phyloP scores from a whole-genome alignment of 2,329 filamentous ascomycete species.

The Fonsecaea nubica region DNA sequence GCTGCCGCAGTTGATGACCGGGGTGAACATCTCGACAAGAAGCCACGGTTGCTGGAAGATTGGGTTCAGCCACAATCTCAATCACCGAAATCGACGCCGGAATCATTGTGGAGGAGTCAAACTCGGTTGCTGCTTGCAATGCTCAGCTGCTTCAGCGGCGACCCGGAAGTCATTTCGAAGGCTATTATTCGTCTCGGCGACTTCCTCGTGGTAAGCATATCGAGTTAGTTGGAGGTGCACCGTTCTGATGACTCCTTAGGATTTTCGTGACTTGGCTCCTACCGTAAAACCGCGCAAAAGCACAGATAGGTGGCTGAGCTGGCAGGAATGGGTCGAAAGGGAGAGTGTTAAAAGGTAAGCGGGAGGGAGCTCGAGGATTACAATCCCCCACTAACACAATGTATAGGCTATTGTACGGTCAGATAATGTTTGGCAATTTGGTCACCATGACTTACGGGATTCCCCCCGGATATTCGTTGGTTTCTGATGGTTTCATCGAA shows the following conservation, averaged over 20 bases:
- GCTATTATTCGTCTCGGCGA: conserved; percentile 36
- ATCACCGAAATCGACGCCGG: conserved; percentile 13
- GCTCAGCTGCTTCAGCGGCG: conserved; percentile 44
- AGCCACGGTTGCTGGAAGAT: conserved; percentile 30
- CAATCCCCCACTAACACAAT: conserved; percentile 8
- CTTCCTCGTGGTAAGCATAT: conserved; percentile 26
- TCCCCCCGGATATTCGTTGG: conserved; percentile 44
- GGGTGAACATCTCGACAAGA: conserved; percentile 17
- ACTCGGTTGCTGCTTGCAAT: conserved; percentile 43
- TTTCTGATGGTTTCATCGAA: conserved; percentile 46
- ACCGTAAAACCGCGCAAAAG: conserved; percentile 20
- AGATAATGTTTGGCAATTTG: conserved; percentile 45
- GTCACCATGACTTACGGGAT: conserved; percentile 45
- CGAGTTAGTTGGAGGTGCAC: no score
- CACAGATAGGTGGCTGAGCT: conserved; percentile 30
- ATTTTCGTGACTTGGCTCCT: conserved; percentile 30
- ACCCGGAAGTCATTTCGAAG: conserved; percentile 38
- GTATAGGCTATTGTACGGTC: conserved; percentile 43
- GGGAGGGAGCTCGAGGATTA: not conserved
- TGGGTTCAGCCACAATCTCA: conserved; percentile 22
- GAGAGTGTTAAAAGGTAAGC: conserved; percentile 42
- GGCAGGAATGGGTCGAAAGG: conserved; percentile 43
- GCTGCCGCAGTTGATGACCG: conserved; percentile 7
- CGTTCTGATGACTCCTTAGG: conserved; percentile 11
- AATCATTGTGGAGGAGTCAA: conserved; percentile 45